A percentile compares a stretch with the other conserved stretches of the same genome.
Conservation (phyloP, 345 rosid species). For the Syzygium oleosum region DNA sequence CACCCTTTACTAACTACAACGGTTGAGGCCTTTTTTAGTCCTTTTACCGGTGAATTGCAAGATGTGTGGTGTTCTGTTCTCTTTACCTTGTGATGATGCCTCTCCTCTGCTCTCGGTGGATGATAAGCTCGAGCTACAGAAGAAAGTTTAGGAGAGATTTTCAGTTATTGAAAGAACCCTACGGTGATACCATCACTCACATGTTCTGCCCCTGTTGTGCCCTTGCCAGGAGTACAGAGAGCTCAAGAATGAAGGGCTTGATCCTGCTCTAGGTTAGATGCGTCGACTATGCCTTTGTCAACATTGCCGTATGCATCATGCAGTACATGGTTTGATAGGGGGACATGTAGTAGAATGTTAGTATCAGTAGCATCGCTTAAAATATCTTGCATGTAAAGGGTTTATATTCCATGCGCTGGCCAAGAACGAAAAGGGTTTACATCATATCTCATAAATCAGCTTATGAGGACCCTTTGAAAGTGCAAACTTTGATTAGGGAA, state of each 20-base stretch:
- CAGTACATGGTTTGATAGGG: background rate
- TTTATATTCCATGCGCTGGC: background rate
- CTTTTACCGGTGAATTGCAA: slow-evolving; percentile 3
- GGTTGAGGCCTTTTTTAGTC: background rate
- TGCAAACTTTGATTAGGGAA: background rate
- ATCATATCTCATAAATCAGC: background rate
- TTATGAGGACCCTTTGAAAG: background rate
- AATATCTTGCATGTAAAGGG: background rate
- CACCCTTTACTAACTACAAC: background rate
- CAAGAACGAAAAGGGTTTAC: background rate
- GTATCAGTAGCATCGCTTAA: background rate
- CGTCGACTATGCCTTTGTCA: background rate
- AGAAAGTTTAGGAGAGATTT: slow-evolving; percentile 20
- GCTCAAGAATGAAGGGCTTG: slow-evolving; percentile 25
- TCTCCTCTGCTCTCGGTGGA: slow-evolving; percentile 25
- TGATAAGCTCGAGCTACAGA: slow-evolving; percentile 26
- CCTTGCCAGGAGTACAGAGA: slow-evolving; percentile 38
- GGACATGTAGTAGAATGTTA: background rate
- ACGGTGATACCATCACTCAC: background rate
- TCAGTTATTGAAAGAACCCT: slow-evolving; percentile 24
- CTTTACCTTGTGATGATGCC: slow-evolving; percentile 26
- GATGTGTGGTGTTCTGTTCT: slow-evolving; percentile 11
- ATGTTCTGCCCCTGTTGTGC: slow-evolving; percentile 14
- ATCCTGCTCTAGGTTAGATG: slow-evolving; percentile 22
- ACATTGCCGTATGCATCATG: background rate